Conservation (phyloP, 192 early-diverging fungal species). For the Coemansia sp. region DNA sequence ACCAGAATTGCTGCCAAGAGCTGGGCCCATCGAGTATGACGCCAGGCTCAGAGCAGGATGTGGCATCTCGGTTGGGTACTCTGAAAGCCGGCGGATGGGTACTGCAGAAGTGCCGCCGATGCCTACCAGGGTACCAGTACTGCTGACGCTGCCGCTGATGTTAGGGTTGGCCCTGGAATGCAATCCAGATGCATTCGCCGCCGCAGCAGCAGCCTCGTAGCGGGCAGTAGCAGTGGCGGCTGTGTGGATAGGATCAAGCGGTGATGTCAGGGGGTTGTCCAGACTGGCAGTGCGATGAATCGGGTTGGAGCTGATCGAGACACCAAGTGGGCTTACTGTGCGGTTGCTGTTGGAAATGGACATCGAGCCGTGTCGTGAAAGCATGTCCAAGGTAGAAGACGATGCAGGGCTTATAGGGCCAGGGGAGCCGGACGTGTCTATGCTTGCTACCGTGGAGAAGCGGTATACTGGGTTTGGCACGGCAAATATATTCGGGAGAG, state of each 20-base stretch:
- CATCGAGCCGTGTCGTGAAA: slow-evolving; percentile 46
- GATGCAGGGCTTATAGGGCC: slow-evolving; percentile 36
- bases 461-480: slow-evolving; percentile 32
- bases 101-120: slow-evolving; percentile 4
- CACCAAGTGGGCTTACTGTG: slow-evolving; percentile 42
- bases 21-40: slow-evolving; percentile 33
- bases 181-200: neutral
- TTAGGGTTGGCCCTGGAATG: slow-evolving; percentile 4
- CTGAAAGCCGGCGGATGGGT: slow-evolving; percentile 31
- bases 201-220: slow-evolving; percentile 7
- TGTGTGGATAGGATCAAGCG: slow-evolving; percentile 14
- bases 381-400: slow-evolving; percentile 31
- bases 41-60: slow-evolving; percentile 22
- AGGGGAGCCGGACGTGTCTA: slow-evolving; percentile 12
- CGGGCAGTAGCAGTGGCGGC: slow-evolving; percentile 2
- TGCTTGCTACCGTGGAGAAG: slow-evolving; percentile 14
- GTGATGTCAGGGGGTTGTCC: slow-evolving; percentile 32
- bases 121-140: slow-evolving; percentile 18
- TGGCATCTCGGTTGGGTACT: slow-evolving; percentile 19
- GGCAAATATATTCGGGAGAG: slow-evolving; percentile 46
- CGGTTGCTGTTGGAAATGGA: slow-evolving; percentile 39
- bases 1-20: slow-evolving; percentile 2
- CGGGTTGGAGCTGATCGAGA: slow-evolving; percentile 31
- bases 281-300: slow-evolving; percentile 47
- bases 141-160: slow-evolving; percentile 26